Conservation (phyloP, 805 yeast species). For the Candida ovalis region DNA sequence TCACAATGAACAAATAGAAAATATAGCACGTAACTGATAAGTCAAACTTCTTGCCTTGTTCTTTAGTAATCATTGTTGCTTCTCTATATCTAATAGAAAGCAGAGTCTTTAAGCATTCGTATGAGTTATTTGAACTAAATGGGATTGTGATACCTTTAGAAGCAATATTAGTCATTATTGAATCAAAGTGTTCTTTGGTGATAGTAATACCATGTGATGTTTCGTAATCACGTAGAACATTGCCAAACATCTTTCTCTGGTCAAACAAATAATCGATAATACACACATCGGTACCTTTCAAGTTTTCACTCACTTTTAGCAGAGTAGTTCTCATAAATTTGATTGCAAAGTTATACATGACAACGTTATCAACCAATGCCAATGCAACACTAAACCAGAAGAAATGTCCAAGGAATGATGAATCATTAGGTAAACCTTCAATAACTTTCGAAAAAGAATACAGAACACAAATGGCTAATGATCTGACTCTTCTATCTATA, state of each 20-base stretch:
- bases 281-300: conserved; percentile 25
- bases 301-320: conserved; percentile 30
- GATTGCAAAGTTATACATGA: conserved; percentile 28
- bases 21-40: conserved; percentile 30
- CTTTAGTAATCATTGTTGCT: conserved; percentile 12
- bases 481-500: conserved; percentile 16
- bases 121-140: conserved; percentile 47
- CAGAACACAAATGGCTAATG: conserved; percentile 35
- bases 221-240: conserved; percentile 42
- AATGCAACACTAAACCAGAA: conserved; percentile 42
- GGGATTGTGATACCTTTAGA: conserved; percentile 59
- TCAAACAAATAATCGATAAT: conserved; percentile 29
- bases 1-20: conserved; percentile 30
- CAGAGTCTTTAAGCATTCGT: conserved; percentile 40
- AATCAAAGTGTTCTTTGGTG: conserved; percentile 45
- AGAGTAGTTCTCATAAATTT: conserved; percentile 36
- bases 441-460: conserved; percentile 46
- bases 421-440: conserved; percentile 43
- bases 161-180: conserved; percentile 42
- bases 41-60: conserved; percentile 11
- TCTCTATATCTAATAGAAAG: conserved; percentile 42
- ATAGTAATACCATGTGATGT: conserved; percentile 35
- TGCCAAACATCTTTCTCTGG: conserved; percentile 37
- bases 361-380: conserved; percentile 23
- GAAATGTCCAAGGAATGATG: conserved; percentile 43